These are phyloP conservation scores for Rostrohypoxylon terebratum DNA, from an alignment of 495 filamentous ascomycete genomes.

Conservation along the genomic window DNA sequence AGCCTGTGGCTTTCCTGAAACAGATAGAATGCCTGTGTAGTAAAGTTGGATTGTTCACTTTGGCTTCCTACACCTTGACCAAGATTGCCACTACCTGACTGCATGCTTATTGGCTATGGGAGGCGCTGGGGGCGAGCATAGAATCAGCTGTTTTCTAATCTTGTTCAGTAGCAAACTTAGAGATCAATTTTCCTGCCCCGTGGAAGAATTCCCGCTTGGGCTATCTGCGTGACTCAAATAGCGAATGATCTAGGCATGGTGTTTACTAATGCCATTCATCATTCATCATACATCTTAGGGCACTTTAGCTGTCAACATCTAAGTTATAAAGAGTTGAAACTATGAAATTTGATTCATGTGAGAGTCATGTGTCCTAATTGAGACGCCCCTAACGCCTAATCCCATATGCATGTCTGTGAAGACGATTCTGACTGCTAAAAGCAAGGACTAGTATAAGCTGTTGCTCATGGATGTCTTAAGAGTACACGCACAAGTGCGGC, in stretches of 20 bases:
- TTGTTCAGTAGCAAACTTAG: neutral
- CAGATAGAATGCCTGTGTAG: no score
- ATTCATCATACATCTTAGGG: no score
- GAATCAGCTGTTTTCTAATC: neutral
- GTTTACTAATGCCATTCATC: no score
- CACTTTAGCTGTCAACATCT: no score
- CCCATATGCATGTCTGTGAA: constrained; percentile 42
- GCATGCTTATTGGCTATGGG: no score
- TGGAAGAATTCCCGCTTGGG: no score
- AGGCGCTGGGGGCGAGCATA: neutral
- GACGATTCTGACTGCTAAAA: constrained; percentile 28
- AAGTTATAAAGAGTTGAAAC: neutral
- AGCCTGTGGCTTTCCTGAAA: no score
- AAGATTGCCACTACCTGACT: no score
- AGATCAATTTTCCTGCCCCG: neutral
- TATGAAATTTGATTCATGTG: constrained; percentile 21
- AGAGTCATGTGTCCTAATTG: constrained; percentile 7
- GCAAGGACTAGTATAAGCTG: constrained; percentile 11
- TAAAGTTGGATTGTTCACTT: no score
- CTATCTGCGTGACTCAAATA: no score
- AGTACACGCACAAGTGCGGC: neutral
- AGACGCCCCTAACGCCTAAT: constrained; percentile 30
- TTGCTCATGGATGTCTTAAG: constrained; percentile 3
- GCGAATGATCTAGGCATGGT: no score
- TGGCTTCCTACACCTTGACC: no score